Percentiles rank a stretch among this genome's conserved stretches.
These are phyloP conservation scores for Mortierella sp. DNA, from an alignment of 371 early-diverging fungal genomes.

Conservation along the genomic window DNA sequence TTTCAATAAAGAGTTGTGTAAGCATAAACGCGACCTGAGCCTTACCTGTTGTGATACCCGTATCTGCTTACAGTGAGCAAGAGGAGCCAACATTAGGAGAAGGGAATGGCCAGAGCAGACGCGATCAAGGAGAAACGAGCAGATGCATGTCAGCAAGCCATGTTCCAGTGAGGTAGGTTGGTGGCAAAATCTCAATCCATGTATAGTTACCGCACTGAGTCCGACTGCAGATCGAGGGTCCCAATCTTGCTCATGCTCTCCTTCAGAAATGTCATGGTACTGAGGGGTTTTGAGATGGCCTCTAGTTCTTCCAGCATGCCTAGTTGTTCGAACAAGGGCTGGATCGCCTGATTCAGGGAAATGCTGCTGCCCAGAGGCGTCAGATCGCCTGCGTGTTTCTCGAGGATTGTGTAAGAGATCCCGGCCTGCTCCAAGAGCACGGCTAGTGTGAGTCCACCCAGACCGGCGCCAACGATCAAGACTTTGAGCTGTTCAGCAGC, in stretches of 20 bases:
- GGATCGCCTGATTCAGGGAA: conserved; percentile 35
- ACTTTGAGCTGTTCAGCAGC: conserved; percentile 32
- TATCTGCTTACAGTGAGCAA: conserved; percentile 25
- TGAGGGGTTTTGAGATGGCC: conserved; percentile 44
- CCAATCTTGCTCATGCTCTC: conserved; percentile 48
- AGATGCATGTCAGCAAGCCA: too few species aligned
- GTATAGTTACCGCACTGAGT: conserved; percentile 31
- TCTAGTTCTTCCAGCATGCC: conserved; percentile 41
- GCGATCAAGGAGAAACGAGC: too few species aligned
- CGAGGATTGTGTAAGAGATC: conserved; percentile 34
- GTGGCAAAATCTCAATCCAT: too few species aligned
- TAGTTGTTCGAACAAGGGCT: conserved; percentile 44
- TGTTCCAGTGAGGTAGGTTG: too few species aligned
- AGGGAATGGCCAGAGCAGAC: not conserved
- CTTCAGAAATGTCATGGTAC: conserved; percentile 44
- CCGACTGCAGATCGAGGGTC: conserved; percentile 36
- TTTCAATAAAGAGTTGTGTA: not conserved
- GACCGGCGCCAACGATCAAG: conserved; percentile 45
- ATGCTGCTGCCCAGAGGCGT: conserved; percentile 45
- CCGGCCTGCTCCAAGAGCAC: conserved; percentile 43
- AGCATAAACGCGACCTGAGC: not conserved
- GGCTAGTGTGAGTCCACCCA: conserved; percentile 38
- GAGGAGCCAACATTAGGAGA: not conserved
- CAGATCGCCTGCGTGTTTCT: conserved; percentile 37
- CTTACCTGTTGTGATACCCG: conserved; percentile 44